Conservation (phyloP, 768 basidiomycete species). For the Xerocomellus dryophilus region DNA sequence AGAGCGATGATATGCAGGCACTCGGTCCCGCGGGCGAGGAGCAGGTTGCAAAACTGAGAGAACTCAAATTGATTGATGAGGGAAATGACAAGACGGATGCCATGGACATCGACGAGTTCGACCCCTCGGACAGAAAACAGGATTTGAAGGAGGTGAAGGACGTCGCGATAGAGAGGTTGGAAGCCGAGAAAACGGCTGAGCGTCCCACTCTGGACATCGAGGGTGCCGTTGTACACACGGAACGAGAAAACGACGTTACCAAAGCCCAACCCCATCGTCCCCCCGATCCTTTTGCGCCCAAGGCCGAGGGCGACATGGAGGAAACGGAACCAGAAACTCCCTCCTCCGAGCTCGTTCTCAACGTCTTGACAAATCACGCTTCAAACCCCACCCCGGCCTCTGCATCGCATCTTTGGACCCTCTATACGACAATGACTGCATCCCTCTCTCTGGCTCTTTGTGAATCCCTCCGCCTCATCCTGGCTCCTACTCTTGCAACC, state of each 20-base stretch:
- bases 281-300: slow-evolving; percentile 28
- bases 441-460: slow-evolving; percentile 90
- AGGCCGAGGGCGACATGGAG: slow-evolving; percentile 29
- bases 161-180: slow-evolving; percentile 26
- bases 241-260: slow-evolving; percentile 15
- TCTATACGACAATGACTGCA: slow-evolving; percentile 87
- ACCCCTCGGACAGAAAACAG: slow-evolving; percentile 8
- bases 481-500: slow-evolving; percentile 93
- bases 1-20: slow-evolving; percentile 77
- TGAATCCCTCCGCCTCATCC: slow-evolving; percentile 93
- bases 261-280: slow-evolving; percentile 7
- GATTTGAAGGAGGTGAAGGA: slow-evolving; percentile 27
- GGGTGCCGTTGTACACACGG: slow-evolving; percentile 43
- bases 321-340: slow-evolving; percentile 18
- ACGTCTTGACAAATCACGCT: slow-evolving; percentile 17
- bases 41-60: slow-evolving; percentile 74
- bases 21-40: slow-evolving; percentile 85
- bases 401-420: slow-evolving; percentile 80
- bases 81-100: slow-evolving; percentile 41
- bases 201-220: slow-evolving; percentile 37
- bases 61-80: slow-evolving; percentile 74
- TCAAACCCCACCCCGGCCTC: slow-evolving; percentile 26
- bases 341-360: slow-evolving; percentile 21
- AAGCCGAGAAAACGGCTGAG: slow-evolving; percentile 28
- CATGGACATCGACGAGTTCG: slow-evolving; percentile 49